These are phyloP conservation scores for Pleoardoris graminearum DNA, from an alignment of 2,329 filamentous ascomycete species.

Conservation along the genomic window DNA sequence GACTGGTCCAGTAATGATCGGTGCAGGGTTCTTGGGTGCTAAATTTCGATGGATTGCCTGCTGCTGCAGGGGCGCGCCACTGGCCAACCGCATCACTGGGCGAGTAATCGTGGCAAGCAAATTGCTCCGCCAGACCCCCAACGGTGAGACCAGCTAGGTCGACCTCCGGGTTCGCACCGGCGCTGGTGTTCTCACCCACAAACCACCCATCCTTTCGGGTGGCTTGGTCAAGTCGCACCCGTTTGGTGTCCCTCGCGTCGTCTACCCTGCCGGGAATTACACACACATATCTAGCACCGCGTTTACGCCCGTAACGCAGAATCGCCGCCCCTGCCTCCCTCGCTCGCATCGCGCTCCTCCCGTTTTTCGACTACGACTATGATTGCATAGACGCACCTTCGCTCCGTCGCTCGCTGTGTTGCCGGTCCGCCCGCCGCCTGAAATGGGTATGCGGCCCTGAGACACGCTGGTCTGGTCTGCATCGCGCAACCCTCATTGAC, in stretches of 20 bases:
- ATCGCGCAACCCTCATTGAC: constrained; percentile 23
- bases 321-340: neutral
- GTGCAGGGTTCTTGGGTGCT: neutral
- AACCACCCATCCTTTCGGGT: neutral
- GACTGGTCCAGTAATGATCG: too few species aligned
- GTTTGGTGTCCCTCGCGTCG: neutral
- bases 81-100: constrained; percentile 1
- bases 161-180: neutral
- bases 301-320: neutral
- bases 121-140: constrained; percentile 3
- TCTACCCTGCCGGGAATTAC: neutral
- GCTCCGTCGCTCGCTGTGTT: neutral
- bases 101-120: constrained; percentile 5
- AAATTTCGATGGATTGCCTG: neutral
- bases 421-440: neutral
- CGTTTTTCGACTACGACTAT: neutral
- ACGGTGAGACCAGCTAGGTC: neutral
- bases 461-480: neutral
- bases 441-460: constrained; percentile 2
- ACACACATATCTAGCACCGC: neutral
- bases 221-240: neutral
- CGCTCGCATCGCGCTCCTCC: neutral
- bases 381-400: constrained; percentile 3
- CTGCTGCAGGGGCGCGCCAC: neutral
- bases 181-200: constrained; percentile 2